A percentile compares a stretch with the other conserved stretches of the same genome.
These are phyloP conservation scores for Biscogniauxia mediterranea DNA, from an alignment of 2,329 filamentous ascomycete species.

Conservation along the genomic window DNA sequence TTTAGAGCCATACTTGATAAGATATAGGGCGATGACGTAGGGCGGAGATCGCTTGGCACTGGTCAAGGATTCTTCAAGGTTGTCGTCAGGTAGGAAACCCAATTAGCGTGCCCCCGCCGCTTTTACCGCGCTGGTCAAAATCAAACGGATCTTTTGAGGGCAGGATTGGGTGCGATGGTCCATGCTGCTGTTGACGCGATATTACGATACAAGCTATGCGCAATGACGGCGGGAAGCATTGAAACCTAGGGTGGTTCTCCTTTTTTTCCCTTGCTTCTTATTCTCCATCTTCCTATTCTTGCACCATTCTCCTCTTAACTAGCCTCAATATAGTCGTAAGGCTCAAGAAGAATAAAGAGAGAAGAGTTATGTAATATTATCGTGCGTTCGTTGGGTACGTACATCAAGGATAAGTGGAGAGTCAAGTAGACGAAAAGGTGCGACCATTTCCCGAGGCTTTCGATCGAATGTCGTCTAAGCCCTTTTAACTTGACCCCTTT, in stretches of 20 bases:
- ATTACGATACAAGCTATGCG: neutral
- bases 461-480: no score
- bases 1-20: neutral
- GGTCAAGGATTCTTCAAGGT: no score
- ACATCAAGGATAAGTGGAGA: no score
- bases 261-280: neutral
- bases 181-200: neutral
- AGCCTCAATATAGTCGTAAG: no score
- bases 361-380: no score
- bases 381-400: no score
- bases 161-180: neutral
- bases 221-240: neutral
- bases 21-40: slow-evolving; percentile 2
- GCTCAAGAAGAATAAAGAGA: no score
- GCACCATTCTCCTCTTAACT: no score
- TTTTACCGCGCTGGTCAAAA: slow-evolving; percentile 1
- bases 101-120: slow-evolving; percentile 1
- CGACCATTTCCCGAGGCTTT: no score
- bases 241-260: neutral
- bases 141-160: neutral
- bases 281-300: no score
- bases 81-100: neutral
- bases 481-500: no score
- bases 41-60: neutral
- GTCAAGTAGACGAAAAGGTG: no score